A percentile compares a stretch with the other conserved stretches of the same genome.
phyloP scores from a whole-genome alignment of 2,329 filamentous ascomycete species.

The Rhynchosporium agropyri region DNA sequence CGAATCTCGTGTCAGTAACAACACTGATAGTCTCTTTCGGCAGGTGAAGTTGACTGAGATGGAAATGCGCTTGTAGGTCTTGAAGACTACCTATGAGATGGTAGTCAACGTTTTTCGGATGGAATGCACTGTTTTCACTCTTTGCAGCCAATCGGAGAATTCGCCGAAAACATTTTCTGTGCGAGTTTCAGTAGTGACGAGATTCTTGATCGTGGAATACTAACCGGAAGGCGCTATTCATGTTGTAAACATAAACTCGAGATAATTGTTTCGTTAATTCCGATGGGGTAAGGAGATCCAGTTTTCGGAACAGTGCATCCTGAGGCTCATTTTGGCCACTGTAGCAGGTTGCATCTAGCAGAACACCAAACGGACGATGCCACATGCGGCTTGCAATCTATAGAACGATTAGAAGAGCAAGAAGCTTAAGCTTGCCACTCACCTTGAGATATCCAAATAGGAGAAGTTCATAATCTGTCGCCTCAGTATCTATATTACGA shows the following conservation, averaged over 20 bases:
- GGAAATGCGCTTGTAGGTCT: conserved; percentile 67
- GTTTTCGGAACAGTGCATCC: conserved; percentile 65
- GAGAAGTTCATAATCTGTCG: conserved; percentile 66
- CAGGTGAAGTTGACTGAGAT: conserved; percentile 65
- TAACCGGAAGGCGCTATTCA: conserved; percentile 70
- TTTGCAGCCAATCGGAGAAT: conserved; percentile 64
- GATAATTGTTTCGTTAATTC: conserved; percentile 62
- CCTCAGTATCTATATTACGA: conserved; percentile 66
- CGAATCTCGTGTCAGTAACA: conserved; percentile 65
- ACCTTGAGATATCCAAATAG: conserved; percentile 71
- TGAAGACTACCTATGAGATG: conserved; percentile 66
- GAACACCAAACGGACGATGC: conserved; percentile 68
- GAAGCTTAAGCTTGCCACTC: conserved; percentile 23
- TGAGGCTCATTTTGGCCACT: conserved; percentile 67
- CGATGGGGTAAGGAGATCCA: conserved; percentile 63
- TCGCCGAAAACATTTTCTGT: conserved; percentile 65
- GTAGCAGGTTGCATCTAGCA: conserved; percentile 72
- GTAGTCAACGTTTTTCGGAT: conserved; percentile 67
- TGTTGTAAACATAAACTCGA: conserved; percentile 70
- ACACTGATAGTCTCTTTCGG: conserved; percentile 72
- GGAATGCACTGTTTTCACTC: conserved; percentile 61
- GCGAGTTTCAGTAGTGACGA: neutral
- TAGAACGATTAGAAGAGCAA: conserved; percentile 12
- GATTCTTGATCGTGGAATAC: conserved; percentile 50
- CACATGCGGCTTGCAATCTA: conserved; percentile 70